These are phyloP conservation scores for Moesziomyces aphidis DNA, from an alignment of 1,284 basidiomycete genomes.

Conservation along the genomic window DNA sequence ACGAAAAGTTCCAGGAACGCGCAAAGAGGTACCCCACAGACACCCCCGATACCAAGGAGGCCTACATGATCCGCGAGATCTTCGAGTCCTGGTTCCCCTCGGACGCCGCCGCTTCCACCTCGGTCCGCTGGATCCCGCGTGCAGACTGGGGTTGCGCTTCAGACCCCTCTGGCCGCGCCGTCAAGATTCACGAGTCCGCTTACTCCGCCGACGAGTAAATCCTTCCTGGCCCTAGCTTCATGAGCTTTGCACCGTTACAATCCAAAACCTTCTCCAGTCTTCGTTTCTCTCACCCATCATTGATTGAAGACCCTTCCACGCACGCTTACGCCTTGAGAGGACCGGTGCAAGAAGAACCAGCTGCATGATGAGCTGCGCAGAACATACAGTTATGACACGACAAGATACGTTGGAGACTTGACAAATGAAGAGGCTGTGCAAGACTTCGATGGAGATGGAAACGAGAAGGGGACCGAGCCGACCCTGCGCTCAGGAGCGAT, in stretches of 20 bases:
- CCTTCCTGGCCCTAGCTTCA: background rate
- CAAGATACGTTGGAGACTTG: too few relatives aligned
- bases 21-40: slow-evolving; percentile 82
- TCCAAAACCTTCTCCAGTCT: background rate
- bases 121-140: slow-evolving; percentile 74
- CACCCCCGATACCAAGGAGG: slow-evolving; percentile 97
- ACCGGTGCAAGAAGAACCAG: too few relatives aligned
- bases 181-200: slow-evolving; percentile 94
- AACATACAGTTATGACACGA: too few relatives aligned
- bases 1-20: slow-evolving; percentile 82
- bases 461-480: too few relatives aligned
- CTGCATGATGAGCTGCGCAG: background rate
- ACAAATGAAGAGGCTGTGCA: too few relatives aligned
- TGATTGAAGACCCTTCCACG: too few relatives aligned
- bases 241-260: background rate
- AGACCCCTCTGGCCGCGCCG: slow-evolving; percentile 94
- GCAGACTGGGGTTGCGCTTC: slow-evolving; percentile 95
- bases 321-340: too few relatives aligned
- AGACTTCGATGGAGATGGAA: too few relatives aligned
- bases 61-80: slow-evolving; percentile 91
- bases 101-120: slow-evolving; percentile 88
- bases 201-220: slow-evolving; percentile 71
- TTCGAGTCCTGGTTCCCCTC: slow-evolving; percentile 84
- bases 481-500: background rate
- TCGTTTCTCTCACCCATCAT: background rate